Evolutionary conservation across 257 asterid genomes (phyloP), one percentile per base, ranked within the genome.

Genomic region (Henckelia pumila): DNA sequence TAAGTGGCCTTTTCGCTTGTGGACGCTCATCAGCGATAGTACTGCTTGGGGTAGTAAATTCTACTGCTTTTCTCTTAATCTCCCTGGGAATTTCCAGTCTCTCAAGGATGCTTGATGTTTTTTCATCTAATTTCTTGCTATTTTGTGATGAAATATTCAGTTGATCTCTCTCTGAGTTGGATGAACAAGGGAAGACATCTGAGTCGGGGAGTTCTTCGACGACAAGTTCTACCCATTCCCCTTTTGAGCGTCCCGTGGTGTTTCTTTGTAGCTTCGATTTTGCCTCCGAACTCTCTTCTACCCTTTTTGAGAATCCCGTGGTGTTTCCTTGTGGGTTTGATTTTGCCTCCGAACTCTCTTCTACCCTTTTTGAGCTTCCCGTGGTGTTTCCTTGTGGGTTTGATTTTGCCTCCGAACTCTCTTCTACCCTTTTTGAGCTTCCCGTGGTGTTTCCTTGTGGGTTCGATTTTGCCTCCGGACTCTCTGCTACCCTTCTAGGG

Each of bases 41-140:
- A 76, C 63, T 57, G 85, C 80, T 73, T 23, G 83, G 67, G 73
- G 73, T 66, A 55, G 81, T 73, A 23, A 95, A 95, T 29, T 95
- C 85, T 73, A 76, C 67, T 61, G 80, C 69, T 85, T 88, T 89
- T 72, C 91, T 83, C 65, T 92, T 88, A 23, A 83, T 84, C 80
- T 88, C 88, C 75, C 77, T 82, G 3, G 97, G 98, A 63, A 74
- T 67, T 80, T 92, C 97, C 68, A 92, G 85, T 69, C 98, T 89
- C 85, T 89, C 97, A 19, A 92, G 88, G 71, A 92, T 92, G 76
- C 95, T 78, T 56, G 96, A 78, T 61, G 98, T 92, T 78, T 82
- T 88, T 64, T 85, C 96, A 72, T 92, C 96, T 59, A 86, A 37
- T 72, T 80, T 88, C 83, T 71, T 85, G 73, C 65, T 79, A 65